Evolutionary conservation across 192 early-diverging fungal species (phyloP), one percentile per base, ranked within the genome.

Genomic region (Backusella luteola): DNA sequence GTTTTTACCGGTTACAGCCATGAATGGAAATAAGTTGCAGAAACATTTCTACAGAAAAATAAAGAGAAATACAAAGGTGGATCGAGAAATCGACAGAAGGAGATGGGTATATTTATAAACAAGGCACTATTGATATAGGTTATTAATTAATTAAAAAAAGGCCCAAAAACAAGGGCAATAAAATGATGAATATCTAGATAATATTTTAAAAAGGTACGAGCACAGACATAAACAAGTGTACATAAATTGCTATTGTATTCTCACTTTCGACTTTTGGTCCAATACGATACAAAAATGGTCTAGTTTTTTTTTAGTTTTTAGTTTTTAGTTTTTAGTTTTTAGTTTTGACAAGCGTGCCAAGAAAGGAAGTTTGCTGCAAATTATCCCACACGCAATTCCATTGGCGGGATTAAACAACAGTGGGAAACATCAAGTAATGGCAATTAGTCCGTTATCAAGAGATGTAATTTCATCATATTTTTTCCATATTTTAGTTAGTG

Each of bases 321-420:
- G n/a, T 59, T 59, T 59, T 59, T n/a, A n/a, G n/a, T n/a, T n/a
- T 9, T 56, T 32, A 32, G 29, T 32, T 32, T 3, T 59, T 17
- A 11, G n/a, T 59, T 59, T 59, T 59, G 53, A 26, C 53, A 59
- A 49, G 46, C 21, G 8, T 59, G 53, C 53, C 53, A 59, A 59
- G 53, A 59, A 59, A 59, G 53, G 53, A 59, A 59, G 23, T 59
- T 59, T 59, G 53, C 23, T 59, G 53, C 53, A 59, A 59, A 59
- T 59, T 59, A 26, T 59, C 23, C 26, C 53, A 59, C 26, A 23
- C 21, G 21, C 3, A 23, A 21, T 23, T 3, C 26, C 1, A 59
- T 59, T 59, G 53, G 53, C 53, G 8, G 11, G 23, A 59, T 59
- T 59, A 8, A 12, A 23, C 8, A 12, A 19, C 53, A 59, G 53